phyloP scores from a whole-genome alignment of 1,284 basidiomycete genomes.

The Ustilago loliicola region DNA sequence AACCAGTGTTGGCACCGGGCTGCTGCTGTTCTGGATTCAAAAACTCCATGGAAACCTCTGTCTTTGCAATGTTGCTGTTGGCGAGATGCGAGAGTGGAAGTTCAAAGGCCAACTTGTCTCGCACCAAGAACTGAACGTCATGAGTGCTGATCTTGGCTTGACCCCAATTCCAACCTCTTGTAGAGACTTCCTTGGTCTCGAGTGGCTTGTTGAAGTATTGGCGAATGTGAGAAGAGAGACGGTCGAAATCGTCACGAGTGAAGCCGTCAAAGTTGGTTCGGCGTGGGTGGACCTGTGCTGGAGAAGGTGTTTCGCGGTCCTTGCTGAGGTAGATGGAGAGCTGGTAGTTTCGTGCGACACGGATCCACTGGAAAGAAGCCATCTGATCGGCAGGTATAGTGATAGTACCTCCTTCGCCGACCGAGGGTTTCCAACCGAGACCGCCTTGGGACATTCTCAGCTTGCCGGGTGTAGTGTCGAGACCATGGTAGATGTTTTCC shows the following conservation, averaged over 20 bases:
- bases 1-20: constrained; percentile 68
- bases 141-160: constrained; percentile 74
- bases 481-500: constrained; percentile 83
- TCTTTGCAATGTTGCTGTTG: constrained; percentile 98
- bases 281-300: constrained; percentile 69
- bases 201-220: constrained; percentile 85
- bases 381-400: constrained; percentile 65
- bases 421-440: constrained; percentile 65
- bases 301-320: constrained; percentile 72
- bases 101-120: constrained; percentile 91
- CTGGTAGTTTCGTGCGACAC: constrained; percentile 90
- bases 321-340: constrained; percentile 85
- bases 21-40: constrained; percentile 73
- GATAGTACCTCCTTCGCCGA: constrained; percentile 55
- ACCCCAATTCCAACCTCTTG: constrained; percentile 99
- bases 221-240: constrained; percentile 68
- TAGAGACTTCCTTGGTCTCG: constrained; percentile 86
- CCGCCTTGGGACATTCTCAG: constrained; percentile 66
- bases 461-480: constrained; percentile 82
- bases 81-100: constrained; percentile 87
- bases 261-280: constrained; percentile 93
- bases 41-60: constrained; percentile 97
- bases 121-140: constrained; percentile 93
- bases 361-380: constrained; percentile 60
- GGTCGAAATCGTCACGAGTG: constrained; percentile 79